Evolutionary conservation across 148 eudicot genomes (phyloP).

Genomic region (Persicaria tinctoria): DNA sequence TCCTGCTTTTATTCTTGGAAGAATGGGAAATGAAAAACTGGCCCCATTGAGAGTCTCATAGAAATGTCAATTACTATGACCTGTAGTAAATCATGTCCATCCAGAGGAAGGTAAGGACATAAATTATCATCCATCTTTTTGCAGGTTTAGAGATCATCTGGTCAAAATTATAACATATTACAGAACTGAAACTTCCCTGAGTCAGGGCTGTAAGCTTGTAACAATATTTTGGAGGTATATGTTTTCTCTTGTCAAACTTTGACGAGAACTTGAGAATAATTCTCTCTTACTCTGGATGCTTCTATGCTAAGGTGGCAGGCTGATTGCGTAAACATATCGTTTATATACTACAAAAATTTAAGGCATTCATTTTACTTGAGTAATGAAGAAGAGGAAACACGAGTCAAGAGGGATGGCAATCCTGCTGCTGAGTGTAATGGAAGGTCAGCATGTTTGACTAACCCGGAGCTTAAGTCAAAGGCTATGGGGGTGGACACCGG

Average conservation of each 20-base stretch:
- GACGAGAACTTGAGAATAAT: neutral
- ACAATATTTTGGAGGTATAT: conserved; percentile 78
- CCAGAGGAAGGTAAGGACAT: neutral
- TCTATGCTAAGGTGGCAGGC: conserved; percentile 38
- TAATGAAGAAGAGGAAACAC: conserved; percentile 73
- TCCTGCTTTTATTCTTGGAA: conserved; percentile 83
- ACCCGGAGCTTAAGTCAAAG: conserved; percentile 69
- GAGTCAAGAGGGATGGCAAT: conserved; percentile 52
- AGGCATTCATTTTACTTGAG: conserved; percentile 61
- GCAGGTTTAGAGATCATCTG: conserved; percentile 85
- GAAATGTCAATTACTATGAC: neutral
- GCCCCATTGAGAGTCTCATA: conserved; percentile 34
- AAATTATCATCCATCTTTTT: neutral
- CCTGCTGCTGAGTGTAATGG: conserved; percentile 28
- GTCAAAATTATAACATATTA: conserved; percentile 92
- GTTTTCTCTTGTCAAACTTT: neutral
- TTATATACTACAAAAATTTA: conserved; percentile 88
- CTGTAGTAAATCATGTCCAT: neutral
- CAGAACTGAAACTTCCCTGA: conserved; percentile 94
- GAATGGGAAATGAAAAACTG: conserved; percentile 87
- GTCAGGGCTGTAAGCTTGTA: conserved; percentile 94
- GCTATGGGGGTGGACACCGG: conserved; percentile 59
- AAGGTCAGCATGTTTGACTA: conserved; percentile 41
- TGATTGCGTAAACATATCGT: conserved; percentile 68
- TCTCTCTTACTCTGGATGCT: neutral